phyloP scores from a whole-genome alignment of 2,329 filamentous ascomycete species.

The Phyllosticta capitalensis region DNA sequence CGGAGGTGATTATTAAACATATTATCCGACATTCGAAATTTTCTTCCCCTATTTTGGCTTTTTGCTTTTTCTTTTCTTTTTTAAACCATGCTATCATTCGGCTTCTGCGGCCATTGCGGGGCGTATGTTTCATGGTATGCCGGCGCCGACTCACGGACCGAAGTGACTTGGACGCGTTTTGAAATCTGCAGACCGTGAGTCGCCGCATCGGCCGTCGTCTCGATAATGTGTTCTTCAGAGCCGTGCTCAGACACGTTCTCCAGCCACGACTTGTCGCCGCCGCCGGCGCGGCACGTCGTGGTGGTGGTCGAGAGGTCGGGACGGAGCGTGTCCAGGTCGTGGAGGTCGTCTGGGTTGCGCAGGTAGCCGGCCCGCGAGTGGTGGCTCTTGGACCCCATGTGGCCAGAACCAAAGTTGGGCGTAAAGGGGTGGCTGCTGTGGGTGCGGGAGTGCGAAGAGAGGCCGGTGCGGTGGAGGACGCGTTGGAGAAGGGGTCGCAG shows the following conservation, averaged over 20 bases:
- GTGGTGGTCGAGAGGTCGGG: slow-evolving; percentile 9
- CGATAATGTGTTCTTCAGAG: slow-evolving; percentile 5
- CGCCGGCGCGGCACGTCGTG: slow-evolving; percentile 3
- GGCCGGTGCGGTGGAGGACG: slow-evolving; percentile 17
- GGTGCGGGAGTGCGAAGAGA: slow-evolving; percentile 11
- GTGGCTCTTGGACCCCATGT: background rate
- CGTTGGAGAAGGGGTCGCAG: slow-evolving; percentile 38
- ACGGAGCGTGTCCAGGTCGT: slow-evolving; percentile 9
- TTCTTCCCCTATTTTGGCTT: background rate
- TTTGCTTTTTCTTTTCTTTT: background rate
- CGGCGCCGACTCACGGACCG: background rate
- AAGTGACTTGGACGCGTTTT: slow-evolving; percentile 6
- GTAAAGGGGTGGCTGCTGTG: background rate
- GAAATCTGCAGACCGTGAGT: background rate
- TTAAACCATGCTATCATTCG: background rate
- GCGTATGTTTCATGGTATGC: background rate
- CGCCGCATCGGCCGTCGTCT: background rate
- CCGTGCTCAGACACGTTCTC: slow-evolving; percentile 4
- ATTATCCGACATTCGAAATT: background rate
- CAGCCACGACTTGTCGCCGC: background rate
- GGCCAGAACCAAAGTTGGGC: slow-evolving; percentile 1
- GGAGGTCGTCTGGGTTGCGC: slow-evolving; percentile 1
- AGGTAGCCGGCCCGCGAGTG: slow-evolving; percentile 12
- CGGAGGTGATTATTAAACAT: background rate
- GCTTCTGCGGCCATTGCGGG: background rate